Evolutionary conservation across 176 grass and related monocot genomes (phyloP).

Genomic region (Elaeis guineensis): DNA sequence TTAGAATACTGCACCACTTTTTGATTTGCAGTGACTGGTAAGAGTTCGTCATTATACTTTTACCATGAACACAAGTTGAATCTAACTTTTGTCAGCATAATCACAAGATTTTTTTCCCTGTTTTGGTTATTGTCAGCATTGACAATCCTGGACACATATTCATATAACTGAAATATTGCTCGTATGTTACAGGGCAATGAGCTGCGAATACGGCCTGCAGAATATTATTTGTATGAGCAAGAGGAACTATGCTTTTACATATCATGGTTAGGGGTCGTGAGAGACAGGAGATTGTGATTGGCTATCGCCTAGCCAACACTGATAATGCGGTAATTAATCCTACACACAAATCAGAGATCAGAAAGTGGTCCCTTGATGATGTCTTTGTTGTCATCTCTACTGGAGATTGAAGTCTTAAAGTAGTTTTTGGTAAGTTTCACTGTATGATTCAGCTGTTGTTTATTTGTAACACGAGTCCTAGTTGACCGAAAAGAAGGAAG

Average conservation of each 20-base stretch:
- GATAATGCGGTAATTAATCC: slow-evolving; percentile 90
- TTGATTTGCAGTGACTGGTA: no score
- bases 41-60: no score
- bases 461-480: background rate
- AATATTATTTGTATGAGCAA: slow-evolving; percentile 92
- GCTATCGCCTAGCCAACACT: slow-evolving; percentile 61
- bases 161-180: background rate
- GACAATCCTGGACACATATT: no score
- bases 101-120: no score
- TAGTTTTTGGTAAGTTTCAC: background rate
- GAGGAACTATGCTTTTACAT: slow-evolving; percentile 91
- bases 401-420: slow-evolving; percentile 40
- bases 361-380: slow-evolving; percentile 92
- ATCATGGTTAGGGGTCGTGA: slow-evolving; percentile 80
- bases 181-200: slow-evolving; percentile 68
- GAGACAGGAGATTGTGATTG: slow-evolving; percentile 87
- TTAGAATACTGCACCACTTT: no score
- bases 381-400: slow-evolving; percentile 92
- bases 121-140: no score
- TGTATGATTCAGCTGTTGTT: background rate
- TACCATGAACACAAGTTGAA: no score
- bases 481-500: background rate
- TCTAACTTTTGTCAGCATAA: no score
- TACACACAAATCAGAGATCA: slow-evolving; percentile 48
- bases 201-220: slow-evolving; percentile 80